Evolutionary conservation across 805 yeast genomes (phyloP).

Genomic region (Zygoascus biomembranicola): DNA sequence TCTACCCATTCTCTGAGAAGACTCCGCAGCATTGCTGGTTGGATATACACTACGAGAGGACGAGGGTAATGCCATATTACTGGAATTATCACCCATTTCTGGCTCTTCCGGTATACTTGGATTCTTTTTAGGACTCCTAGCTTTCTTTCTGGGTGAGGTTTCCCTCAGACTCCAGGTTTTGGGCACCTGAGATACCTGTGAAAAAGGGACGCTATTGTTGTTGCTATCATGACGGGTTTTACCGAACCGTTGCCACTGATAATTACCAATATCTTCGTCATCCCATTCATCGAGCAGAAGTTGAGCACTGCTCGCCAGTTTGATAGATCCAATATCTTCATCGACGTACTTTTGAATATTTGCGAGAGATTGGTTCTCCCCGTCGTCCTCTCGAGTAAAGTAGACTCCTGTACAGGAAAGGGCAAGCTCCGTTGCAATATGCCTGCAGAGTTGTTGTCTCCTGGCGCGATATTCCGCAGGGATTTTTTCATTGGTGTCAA

Average conservation of each 20-base stretch:
- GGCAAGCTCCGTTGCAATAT: slow-evolving; percentile 13
- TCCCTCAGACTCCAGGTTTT: not conserved
- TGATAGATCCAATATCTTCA: not conserved
- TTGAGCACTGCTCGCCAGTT: not conserved
- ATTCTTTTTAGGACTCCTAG: not conserved
- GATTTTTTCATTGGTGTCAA: slow-evolving; percentile 12
- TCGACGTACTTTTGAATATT: not conserved
- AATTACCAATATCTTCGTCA: not conserved
- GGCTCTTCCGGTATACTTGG: not conserved
- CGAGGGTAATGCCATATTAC: not conserved
- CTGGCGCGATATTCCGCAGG: slow-evolving; percentile 17
- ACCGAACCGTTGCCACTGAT: slow-evolving; percentile 6
- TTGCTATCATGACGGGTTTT: not conserved
- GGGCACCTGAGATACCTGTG: not conserved
- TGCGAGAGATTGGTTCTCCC: not conserved
- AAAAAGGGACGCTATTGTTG: not conserved
- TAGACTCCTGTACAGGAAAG: slow-evolving; percentile 10
- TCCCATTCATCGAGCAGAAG: slow-evolving; percentile 9
- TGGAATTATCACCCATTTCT: not conserved
- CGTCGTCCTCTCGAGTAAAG: not conserved
- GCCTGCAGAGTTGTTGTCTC: slow-evolving; percentile 11
- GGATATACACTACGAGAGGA: not conserved
- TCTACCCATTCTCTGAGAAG: not conserved
- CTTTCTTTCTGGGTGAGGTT: not conserved
- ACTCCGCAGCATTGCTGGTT: not conserved